Evolutionary conservation across 2,329 filamentous ascomycete species (phyloP), one percentile per base, ranked within the genome.

Genomic region (Pseudogymnoascus sp.): DNA sequence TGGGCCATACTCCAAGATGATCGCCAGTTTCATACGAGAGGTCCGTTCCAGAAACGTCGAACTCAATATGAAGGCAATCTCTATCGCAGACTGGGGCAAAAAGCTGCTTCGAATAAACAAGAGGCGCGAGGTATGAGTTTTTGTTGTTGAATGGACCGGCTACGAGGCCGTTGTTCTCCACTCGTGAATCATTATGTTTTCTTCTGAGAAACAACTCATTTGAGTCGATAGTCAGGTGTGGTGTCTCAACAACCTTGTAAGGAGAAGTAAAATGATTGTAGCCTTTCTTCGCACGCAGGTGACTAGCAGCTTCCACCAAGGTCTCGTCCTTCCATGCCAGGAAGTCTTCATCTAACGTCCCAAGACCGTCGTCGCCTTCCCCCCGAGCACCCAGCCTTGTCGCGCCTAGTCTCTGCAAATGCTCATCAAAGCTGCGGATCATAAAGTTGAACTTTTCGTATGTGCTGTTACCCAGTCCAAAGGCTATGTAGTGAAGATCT

Each of bases 1-100:
- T 70, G 1, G 77, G 75, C 67, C 72, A 78, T 1, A 78, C 64
- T 12, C 73, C 74, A 14, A 78, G 61, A 62, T 78, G 75, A 40
- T 78, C 77, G 0, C 77, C 76, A 1, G 77, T 77, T 59, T 72
- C 67, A 66, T 78, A 78, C 4, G 65, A 66, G 25, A 76, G 65
- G 2, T 38, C 6, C 1, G 35, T 38, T 10, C 72, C 66, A 6
- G 68, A 61, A 8, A 77, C 68, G 60, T 77, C 75, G 5, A 78
- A 64, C 28, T 78, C 76, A 60, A 78, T 68, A 62, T 77, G 74
- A 14, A 76, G 56, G 59, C 73, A 78, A 47, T 72, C 73, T 21
- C 73, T 66, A 33, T 66, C 62, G 11, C 63, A 44, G 25, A 50
- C 21, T 7, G 62, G 60, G 65, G 35, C 35, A 38, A 72, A 73